Conservation (phyloP, 257 asterid genomes). For the Penstemon eatonii region DNA sequence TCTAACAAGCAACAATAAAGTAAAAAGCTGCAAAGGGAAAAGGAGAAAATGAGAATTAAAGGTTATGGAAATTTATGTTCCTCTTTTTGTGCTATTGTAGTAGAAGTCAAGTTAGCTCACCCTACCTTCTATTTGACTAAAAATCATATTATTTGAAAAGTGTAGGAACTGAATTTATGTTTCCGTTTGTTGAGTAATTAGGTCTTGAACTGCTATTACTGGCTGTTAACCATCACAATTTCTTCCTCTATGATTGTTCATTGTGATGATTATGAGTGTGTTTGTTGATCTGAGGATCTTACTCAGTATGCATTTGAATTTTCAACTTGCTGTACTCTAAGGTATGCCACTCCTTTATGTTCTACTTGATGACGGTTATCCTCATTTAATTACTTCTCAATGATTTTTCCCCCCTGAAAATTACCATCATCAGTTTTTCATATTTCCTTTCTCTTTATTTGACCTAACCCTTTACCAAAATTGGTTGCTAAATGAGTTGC, state of each 20-base stretch:
- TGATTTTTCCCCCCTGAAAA: too few species aligned
- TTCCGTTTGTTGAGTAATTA: not conserved
- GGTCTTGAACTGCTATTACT: slow-evolving; percentile 14
- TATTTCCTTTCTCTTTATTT: too few species aligned
- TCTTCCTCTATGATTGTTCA: not conserved
- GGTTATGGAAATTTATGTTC: not conserved
- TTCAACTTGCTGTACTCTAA: too few species aligned
- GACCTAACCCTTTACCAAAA: too few species aligned
- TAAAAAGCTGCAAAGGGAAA: too few species aligned
- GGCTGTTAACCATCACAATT: not conserved
- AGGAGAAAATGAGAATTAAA: not conserved
- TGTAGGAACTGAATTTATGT: not conserved
- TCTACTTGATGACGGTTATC: too few species aligned
- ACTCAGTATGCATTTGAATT: too few species aligned
- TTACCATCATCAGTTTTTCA: too few species aligned
- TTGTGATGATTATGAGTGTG: not conserved
- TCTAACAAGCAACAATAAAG: slow-evolving; percentile 8
- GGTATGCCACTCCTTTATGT: too few species aligned
- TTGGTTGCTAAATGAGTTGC: too few species aligned
- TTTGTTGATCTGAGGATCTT: too few species aligned
- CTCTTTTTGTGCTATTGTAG: not conserved
- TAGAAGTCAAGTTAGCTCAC: slow-evolving; percentile 2
- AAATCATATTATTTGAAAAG: not conserved
- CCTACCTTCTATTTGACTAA: not conserved
- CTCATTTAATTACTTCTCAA: too few species aligned